A percentile compares a stretch with the other conserved stretches of the same genome.
phyloP scores from a whole-genome alignment of 1,284 basidiomycete genomes.

The Rhodofomes roseus region DNA sequence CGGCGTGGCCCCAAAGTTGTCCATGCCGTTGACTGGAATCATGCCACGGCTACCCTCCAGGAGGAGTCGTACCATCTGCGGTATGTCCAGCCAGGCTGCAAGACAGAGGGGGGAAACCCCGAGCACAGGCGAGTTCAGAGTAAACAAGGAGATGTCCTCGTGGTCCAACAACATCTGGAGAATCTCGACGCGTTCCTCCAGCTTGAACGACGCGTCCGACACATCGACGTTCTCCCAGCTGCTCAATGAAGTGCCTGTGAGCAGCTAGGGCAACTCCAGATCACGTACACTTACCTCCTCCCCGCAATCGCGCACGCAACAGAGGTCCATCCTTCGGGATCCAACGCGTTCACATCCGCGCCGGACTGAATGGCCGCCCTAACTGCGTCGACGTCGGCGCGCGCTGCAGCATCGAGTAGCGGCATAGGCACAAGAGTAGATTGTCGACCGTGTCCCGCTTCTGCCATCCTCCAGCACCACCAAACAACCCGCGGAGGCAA shows the following conservation, averaged over 20 bases:
- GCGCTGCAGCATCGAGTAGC: conserved; percentile 54
- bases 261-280: conserved; percentile 1
- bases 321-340: conserved; percentile 54
- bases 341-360: conserved; percentile 63
- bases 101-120: conserved; percentile 72
- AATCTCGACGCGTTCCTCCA: conserved; percentile 47
- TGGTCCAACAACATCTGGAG: conserved; percentile 51
- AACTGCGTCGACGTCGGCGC: conserved; percentile 52
- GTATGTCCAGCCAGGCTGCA: conserved; percentile 69
- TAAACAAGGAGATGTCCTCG: conserved; percentile 56
- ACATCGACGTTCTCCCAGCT: conserved; percentile 67
- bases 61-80: conserved; percentile 50
- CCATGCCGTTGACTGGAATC: conserved; percentile 68
- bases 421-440: conserved; percentile 11
- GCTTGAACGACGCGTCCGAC: conserved; percentile 62
- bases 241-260: conserved; percentile 6
- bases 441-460: conserved; percentile 9
- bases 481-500: not conserved
- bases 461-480: conserved; percentile 13
- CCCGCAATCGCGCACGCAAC: conserved; percentile 68
- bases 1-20: conserved; percentile 67
- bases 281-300: conserved; percentile 44
- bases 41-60: conserved; percentile 55
- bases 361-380: conserved; percentile 50
- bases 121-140: conserved; percentile 67